phyloP scores from a whole-genome alignment of 495 filamentous ascomycete genomes.

The Penicillium parvum region DNA sequence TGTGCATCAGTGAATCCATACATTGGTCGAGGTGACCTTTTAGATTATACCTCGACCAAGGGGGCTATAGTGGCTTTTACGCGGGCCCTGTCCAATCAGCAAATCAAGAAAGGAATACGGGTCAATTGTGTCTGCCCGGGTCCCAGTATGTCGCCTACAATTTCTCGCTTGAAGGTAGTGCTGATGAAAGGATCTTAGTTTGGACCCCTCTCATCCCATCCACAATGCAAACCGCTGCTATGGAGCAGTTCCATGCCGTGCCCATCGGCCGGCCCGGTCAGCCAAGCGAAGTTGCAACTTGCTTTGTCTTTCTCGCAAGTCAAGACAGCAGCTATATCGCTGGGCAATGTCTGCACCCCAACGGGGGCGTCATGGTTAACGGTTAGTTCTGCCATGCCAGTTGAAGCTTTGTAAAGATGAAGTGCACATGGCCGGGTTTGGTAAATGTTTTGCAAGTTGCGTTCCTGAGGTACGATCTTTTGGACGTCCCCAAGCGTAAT shows the following conservation, averaged over 20 bases:
- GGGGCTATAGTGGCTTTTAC: conserved; percentile 82
- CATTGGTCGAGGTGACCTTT: conserved; percentile 72
- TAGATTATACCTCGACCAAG: conserved; percentile 84
- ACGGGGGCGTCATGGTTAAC: conserved; percentile 60
- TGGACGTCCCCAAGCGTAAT: too few relatives aligned
- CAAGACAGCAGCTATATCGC: conserved; percentile 67
- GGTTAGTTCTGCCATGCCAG: too few relatives aligned
- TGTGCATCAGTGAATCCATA: conserved; percentile 80
- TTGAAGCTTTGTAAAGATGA: too few relatives aligned
- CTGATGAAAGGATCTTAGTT: conserved; percentile 36
- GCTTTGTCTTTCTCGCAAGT: conserved; percentile 80
- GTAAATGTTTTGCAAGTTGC: too few relatives aligned
- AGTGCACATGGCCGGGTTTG: too few relatives aligned
- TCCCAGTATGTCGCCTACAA: conserved; percentile 40
- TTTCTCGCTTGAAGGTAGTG: background rate
- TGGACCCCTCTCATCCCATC: conserved; percentile 82
- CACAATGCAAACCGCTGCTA: conserved; percentile 67
- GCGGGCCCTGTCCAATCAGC: conserved; percentile 71
- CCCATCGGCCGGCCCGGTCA: conserved; percentile 79
- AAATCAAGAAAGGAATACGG: conserved; percentile 65
- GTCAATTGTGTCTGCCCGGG: conserved; percentile 81
- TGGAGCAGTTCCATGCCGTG: conserved; percentile 63
- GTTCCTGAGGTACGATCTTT: too few relatives aligned
- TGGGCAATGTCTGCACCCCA: conserved; percentile 61
- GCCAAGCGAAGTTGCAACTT: conserved; percentile 75